Evolutionary conservation across 108 stramenopile genomes (phyloP).

Genomic region (Chaetoceros tenuissimus): DNA sequence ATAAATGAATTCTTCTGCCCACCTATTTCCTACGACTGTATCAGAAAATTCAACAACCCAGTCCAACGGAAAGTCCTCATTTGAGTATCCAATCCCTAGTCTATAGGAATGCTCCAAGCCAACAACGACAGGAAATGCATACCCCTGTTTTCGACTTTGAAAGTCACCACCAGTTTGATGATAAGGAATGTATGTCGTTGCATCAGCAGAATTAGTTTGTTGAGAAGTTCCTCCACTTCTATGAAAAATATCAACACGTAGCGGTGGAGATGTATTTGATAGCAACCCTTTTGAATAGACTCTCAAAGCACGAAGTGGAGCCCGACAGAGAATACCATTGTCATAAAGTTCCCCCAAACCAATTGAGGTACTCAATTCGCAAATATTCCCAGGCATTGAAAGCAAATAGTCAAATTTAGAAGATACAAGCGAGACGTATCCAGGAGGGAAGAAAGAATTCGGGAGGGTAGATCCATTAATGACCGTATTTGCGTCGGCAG

Average conservation of each 20-base stretch:
- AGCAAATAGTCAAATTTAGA: constrained; percentile 33
- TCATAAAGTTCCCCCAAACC: constrained; percentile 23
- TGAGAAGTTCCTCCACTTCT: too few relatives aligned
- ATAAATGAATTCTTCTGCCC: constrained; percentile 26
- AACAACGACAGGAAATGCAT: constrained; percentile 34
- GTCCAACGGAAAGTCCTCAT: constrained; percentile 29
- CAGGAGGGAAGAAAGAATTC: constrained; percentile 38
- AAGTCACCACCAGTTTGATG: constrained; percentile 23
- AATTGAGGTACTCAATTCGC: constrained; percentile 13
- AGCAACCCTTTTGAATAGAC: constrained; percentile 25
- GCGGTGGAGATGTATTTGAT: constrained; percentile 16
- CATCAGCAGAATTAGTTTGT: too few relatives aligned
- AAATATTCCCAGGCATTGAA: constrained; percentile 17
- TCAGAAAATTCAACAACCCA: constrained; percentile 58
- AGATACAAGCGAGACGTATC: constrained; percentile 38
- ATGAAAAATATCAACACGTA: constrained; percentile 30
- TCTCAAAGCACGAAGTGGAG: constrained; percentile 35
- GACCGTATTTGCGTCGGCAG: constrained; percentile 18
- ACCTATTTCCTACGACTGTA: constrained; percentile 46
- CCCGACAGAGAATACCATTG: constrained; percentile 36
- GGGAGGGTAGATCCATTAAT: too few relatives aligned
- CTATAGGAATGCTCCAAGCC: constrained; percentile 21
- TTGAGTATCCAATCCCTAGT: constrained; percentile 23
- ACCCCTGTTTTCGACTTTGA: constrained; percentile 33
- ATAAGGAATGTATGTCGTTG: constrained; percentile 23